phyloP scores from a whole-genome alignment of 768 basidiomycete species.

The Tulasnella sp. region DNA sequence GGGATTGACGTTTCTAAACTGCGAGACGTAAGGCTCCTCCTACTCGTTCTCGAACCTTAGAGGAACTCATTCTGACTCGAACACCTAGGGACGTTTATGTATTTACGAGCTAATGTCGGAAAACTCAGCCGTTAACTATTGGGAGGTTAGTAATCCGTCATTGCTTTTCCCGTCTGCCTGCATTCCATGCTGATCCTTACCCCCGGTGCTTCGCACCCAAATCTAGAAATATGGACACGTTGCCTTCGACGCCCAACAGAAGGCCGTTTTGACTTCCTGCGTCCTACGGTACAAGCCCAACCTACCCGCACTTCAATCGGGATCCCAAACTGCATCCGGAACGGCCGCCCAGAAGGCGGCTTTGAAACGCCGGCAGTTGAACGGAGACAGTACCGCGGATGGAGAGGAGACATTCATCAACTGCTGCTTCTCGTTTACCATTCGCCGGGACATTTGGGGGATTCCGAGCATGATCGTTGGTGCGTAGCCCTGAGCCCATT shows the following conservation, averaged over 20 bases:
- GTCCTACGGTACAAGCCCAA: slow-evolving; percentile 72
- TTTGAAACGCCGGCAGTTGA: slow-evolving; percentile 5
- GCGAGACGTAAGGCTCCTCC: slow-evolving; percentile 54
- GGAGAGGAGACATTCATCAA: slow-evolving; percentile 68
- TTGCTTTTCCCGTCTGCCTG: background rate
- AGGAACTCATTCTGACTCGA: slow-evolving; percentile 15
- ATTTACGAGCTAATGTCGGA: slow-evolving; percentile 99
- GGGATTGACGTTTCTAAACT: slow-evolving; percentile 81
- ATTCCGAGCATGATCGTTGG: slow-evolving; percentile 89
- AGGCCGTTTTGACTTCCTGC: slow-evolving; percentile 88
- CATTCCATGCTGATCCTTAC: background rate
- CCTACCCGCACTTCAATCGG: slow-evolving; percentile 35
- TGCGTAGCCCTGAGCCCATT: background rate
- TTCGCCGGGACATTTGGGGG: slow-evolving; percentile 74
- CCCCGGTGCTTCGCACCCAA: background rate
- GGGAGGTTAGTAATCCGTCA: slow-evolving; percentile 83
- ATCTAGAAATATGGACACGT: slow-evolving; percentile 87
- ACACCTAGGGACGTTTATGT: slow-evolving; percentile 68
- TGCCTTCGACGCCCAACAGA: slow-evolving; percentile 51
- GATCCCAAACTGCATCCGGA: slow-evolving; percentile 15
- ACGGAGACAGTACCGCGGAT: slow-evolving; percentile 17
- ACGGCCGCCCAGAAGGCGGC: background rate
- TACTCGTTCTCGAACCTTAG: background rate
- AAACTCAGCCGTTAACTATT: slow-evolving; percentile 92
- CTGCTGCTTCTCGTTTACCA: slow-evolving; percentile 88